A percentile compares a stretch with the other conserved stretches of the same genome.
These are phyloP conservation scores for Alliaria petiolata DNA, from an alignment of 345 rosid species.

Conservation along the genomic window DNA sequence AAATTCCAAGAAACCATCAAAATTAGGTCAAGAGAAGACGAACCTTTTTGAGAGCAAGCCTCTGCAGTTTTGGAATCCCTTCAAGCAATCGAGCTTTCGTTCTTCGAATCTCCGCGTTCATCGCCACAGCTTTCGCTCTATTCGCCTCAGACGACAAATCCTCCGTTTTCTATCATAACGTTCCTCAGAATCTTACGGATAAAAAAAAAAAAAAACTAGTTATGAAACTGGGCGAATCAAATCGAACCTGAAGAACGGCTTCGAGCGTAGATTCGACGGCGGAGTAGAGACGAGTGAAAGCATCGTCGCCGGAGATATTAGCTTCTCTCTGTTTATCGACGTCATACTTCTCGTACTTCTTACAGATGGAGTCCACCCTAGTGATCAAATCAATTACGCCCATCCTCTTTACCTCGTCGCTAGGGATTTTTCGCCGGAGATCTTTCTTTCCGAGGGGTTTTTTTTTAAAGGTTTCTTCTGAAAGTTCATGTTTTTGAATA, in stretches of 20 bases:
- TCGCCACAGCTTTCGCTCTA: constrained; percentile 74
- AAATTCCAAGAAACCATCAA: too few species aligned
- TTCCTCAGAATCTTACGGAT: background rate
- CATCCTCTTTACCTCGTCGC: constrained; percentile 32
- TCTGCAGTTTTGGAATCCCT: constrained; percentile 82
- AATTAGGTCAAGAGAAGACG: background rate
- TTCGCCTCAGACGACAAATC: constrained; percentile 60
- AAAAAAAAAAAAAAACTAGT: too few species aligned
- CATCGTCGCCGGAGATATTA: constrained; percentile 76
- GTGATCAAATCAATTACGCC: constrained; percentile 79
- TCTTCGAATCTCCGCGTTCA: constrained; percentile 89
- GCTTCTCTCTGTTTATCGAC: constrained; percentile 66
- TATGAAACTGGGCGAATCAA: too few species aligned
- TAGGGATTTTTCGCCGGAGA: background rate
- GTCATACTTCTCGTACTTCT: constrained; percentile 82
- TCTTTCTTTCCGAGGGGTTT: background rate
- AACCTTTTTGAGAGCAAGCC: constrained; percentile 84
- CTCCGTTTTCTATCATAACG: constrained; percentile 63
- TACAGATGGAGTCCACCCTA: constrained; percentile 85
- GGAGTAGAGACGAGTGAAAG: constrained; percentile 70
- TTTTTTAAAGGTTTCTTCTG: constrained; percentile 1
- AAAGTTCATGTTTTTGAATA: background rate
- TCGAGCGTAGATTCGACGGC: constrained; percentile 60
- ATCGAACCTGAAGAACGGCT: constrained; percentile 51
- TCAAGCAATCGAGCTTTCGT: constrained; percentile 81